Evolutionary conservation across 2,329 filamentous ascomycete species (phyloP).

Genomic region (Paraconiothyrium brasiliense): DNA sequence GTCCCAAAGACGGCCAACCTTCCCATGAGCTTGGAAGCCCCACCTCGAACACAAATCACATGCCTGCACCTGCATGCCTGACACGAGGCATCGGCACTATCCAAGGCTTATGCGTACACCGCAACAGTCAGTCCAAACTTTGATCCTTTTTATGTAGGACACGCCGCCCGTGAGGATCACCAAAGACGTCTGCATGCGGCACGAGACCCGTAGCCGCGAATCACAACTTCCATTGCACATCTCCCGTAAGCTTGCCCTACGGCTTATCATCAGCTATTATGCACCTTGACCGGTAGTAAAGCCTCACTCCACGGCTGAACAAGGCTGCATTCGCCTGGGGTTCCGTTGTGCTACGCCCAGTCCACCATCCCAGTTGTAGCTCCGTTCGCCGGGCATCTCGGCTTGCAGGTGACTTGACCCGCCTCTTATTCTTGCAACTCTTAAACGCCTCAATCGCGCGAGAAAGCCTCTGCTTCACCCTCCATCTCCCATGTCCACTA

Average conservation of each 20-base stretch:
- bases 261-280: constrained; percentile 3
- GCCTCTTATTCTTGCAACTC: background rate
- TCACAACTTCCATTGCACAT: background rate
- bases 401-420: background rate
- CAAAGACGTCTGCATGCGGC: constrained; percentile 3
- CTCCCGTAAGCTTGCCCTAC: constrained; percentile 7
- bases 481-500: background rate
- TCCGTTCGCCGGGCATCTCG: background rate
- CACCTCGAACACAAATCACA: background rate
- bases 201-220: background rate
- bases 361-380: background rate
- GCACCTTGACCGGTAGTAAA: background rate
- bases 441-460: constrained; percentile 8
- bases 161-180: background rate
- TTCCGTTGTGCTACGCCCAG: background rate
- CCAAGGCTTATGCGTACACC: background rate
- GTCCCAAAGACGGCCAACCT: background rate
- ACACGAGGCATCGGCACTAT: background rate
- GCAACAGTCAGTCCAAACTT: background rate
- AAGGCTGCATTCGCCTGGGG: constrained; percentile 3
- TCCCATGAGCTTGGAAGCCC: constrained; percentile 1
- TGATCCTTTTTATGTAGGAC: background rate
- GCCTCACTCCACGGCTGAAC: constrained; percentile 9
- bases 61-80: constrained; percentile 2
- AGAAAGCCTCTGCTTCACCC: background rate